phyloP scores from a whole-genome alignment of 768 basidiomycete genomes.

The Trametes sanguinea region DNA sequence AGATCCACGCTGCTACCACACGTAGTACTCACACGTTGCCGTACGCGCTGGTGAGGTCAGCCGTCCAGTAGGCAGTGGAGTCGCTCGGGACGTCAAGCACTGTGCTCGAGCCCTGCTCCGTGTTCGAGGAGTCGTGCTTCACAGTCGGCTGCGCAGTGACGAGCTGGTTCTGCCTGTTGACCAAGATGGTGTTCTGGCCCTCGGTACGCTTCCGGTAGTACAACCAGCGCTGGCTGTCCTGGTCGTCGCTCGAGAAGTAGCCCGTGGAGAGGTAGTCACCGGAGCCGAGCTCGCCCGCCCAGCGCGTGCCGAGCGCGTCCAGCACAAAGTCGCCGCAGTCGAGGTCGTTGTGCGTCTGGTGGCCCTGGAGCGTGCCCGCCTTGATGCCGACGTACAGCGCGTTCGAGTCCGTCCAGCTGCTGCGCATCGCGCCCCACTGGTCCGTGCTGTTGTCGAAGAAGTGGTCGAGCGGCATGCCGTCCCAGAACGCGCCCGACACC shows the following conservation, averaged over 20 bases:
- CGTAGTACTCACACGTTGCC: slow-evolving; percentile 56
- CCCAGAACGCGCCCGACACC: slow-evolving; percentile 88
- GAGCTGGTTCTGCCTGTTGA: slow-evolving; percentile 77
- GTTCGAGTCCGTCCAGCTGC: slow-evolving; percentile 85
- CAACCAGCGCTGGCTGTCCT: slow-evolving; percentile 73
- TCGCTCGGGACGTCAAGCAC: slow-evolving; percentile 61
- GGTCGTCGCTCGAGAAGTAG: slow-evolving; percentile 78
- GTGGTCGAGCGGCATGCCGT: slow-evolving; percentile 76
- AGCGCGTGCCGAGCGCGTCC: slow-evolving; percentile 89
- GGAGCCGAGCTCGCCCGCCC: slow-evolving; percentile 92
- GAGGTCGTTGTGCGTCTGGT: slow-evolving; percentile 94
- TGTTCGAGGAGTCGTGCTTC: slow-evolving; percentile 51
- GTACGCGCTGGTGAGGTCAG: slow-evolving; percentile 78
- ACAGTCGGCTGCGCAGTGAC: slow-evolving; percentile 63
- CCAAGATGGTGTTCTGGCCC: slow-evolving; percentile 92
- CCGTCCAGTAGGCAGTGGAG: slow-evolving; percentile 79
- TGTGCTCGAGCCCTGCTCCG: slow-evolving; percentile 80
- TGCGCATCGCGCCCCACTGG: slow-evolving; percentile 91
- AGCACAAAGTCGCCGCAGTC: slow-evolving; percentile 94
- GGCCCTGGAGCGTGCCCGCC: slow-evolving; percentile 73
- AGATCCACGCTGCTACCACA: not conserved
- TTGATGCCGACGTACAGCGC: slow-evolving; percentile 89
- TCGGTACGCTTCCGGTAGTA: slow-evolving; percentile 97
- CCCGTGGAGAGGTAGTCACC: slow-evolving; percentile 74
- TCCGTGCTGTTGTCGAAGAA: slow-evolving; percentile 73